phyloP scores from a whole-genome alignment of 148 eudicot species.

The Cornus suecica region DNA sequence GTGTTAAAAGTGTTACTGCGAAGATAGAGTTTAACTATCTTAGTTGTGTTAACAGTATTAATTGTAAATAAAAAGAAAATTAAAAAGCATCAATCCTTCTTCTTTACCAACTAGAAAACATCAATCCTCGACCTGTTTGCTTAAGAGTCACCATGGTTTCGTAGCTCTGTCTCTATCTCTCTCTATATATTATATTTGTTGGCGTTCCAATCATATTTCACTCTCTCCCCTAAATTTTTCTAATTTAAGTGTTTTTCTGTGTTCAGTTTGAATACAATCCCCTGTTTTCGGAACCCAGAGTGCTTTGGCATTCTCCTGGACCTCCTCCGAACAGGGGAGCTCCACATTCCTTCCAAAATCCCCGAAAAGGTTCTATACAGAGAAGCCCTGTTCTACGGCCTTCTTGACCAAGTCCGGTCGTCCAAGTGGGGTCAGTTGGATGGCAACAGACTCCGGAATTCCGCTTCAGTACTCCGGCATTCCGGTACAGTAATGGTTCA shows the following conservation, averaged over 20 bases:
- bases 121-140: too few species aligned
- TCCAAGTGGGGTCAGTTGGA: constrained; percentile 81
- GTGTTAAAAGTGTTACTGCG: too few species aligned
- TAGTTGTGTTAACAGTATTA: too few species aligned
- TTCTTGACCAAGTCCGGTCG: constrained; percentile 62
- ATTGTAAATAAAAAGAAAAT: too few species aligned
- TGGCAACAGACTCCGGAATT: constrained; percentile 62
- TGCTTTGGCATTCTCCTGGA: constrained; percentile 68
- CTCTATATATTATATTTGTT: not conserved
- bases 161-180: not conserved
- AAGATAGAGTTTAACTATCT: too few species aligned
- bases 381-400: constrained; percentile 79
- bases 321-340: constrained; percentile 75
- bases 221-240: too few species aligned
- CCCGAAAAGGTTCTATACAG: constrained; percentile 57
- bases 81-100: too few species aligned
- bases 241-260: too few species aligned
- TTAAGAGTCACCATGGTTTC: not conserved
- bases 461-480: constrained; percentile 32
- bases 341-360: constrained; percentile 47
- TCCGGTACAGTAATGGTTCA: constrained; percentile 46
- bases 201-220: too few species aligned
- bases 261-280: too few species aligned
- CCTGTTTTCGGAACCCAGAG: constrained; percentile 75
- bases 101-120: not conserved